Conservation (phyloP, 176 grass and related monocot species). For the Puccinellia tenuiflora region DNA sequence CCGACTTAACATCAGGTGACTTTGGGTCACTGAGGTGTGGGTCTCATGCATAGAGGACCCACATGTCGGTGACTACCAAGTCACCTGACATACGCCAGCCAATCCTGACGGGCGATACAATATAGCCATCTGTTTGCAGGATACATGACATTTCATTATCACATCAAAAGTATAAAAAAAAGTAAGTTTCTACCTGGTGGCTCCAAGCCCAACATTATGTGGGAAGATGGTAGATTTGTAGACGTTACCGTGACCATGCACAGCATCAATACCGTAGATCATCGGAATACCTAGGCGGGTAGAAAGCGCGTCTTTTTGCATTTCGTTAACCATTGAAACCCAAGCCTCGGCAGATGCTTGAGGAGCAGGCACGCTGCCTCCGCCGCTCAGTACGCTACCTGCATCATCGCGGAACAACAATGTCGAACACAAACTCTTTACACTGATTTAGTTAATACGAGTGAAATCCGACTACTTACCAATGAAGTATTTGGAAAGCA, state of each 20-base stretch:
- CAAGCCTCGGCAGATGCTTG: conserved; percentile 50
- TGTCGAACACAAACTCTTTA: not conserved
- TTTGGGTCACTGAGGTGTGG: too few species aligned
- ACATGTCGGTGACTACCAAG: too few species aligned
- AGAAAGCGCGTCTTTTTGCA: conserved; percentile 65
- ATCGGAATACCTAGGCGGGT: conserved; percentile 81
- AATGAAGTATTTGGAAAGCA: conserved; percentile 55
- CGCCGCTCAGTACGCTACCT: conserved; percentile 79
- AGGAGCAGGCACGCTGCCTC: conserved; percentile 66
- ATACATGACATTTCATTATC: not conserved
- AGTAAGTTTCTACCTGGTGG: conserved; percentile 40
- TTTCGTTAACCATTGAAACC: conserved; percentile 42
- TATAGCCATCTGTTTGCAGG: too few species aligned
- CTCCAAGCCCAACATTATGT: conserved; percentile 79
- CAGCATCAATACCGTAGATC: conserved; percentile 80
- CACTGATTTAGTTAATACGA: not conserved
- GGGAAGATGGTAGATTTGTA: conserved; percentile 82
- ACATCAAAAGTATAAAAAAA: not conserved
- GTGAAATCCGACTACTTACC: conserved; percentile 15
- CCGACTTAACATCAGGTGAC: too few species aligned
- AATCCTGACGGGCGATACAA: too few species aligned
- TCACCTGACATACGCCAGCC: too few species aligned
- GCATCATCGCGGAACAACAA: not conserved
- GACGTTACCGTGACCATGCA: conserved; percentile 79
- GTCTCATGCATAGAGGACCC: too few species aligned